Evolutionary conservation across 1,284 basidiomycete species (phyloP).

Genomic region (Tremellales sp.): DNA sequence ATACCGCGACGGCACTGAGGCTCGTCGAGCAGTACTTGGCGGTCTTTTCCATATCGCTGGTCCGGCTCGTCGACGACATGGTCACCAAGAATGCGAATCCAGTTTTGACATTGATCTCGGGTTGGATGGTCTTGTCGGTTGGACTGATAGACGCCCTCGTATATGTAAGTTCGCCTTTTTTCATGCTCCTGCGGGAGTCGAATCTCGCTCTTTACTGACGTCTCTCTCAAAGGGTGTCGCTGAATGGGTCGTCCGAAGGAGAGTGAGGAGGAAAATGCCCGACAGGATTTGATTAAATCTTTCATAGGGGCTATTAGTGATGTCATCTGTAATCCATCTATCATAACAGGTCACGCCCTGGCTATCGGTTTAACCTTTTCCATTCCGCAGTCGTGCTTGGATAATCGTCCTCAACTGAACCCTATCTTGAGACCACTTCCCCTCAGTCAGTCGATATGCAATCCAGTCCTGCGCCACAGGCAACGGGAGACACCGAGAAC

Average conservation of each 20-base stretch:
- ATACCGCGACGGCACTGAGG: background rate
- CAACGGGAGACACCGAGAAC: too few species aligned
- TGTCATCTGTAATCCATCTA: background rate
- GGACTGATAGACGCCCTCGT: conserved; percentile 41
- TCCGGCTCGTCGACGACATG: conserved; percentile 43
- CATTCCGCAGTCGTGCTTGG: too few species aligned
- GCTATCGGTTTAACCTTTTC: too few species aligned
- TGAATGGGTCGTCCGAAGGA: conserved; percentile 36
- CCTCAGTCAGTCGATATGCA: too few species aligned
- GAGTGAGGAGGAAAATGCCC: conserved; percentile 39
- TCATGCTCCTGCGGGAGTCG: background rate
- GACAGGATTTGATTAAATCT: conserved; percentile 12
- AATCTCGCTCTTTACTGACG: background rate
- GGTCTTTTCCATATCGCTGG: conserved; percentile 40
- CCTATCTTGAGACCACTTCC: too few species aligned
- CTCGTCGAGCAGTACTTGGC: conserved; percentile 41
- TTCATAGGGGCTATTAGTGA: too few species aligned
- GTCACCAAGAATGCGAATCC: conserved; percentile 21
- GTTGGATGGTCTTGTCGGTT: conserved; percentile 39
- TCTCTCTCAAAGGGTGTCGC: conserved; percentile 32
- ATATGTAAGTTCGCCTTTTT: conserved; percentile 30
- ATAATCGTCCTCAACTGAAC: too few species aligned
- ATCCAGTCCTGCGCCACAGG: too few species aligned
- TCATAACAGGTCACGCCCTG: too few species aligned
- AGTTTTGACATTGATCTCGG: conserved; percentile 28